A percentile compares a stretch with the other conserved stretches of the same genome.
Conservation (phyloP, 176 grass and related monocot species). For the Rhynchospora pubera region DNA sequence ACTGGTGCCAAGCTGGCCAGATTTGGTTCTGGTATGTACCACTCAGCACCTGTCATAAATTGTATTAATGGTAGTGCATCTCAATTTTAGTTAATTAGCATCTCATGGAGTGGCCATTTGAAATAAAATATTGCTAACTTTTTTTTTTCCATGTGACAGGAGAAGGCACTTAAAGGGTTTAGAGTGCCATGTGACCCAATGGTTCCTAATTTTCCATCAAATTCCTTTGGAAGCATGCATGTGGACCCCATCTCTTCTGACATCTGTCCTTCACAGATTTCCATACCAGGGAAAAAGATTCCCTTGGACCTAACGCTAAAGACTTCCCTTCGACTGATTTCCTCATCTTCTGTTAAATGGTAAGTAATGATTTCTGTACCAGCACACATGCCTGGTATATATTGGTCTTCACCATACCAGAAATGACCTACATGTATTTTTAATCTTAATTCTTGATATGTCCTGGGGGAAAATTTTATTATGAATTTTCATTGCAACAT, state of each 20-base stretch:
- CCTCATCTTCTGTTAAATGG: conserved; percentile 88
- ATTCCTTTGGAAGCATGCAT: conserved; percentile 25
- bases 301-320: conserved; percentile 94
- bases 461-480: neutral
- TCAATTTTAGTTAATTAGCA: neutral
- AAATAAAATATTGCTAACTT: neutral
- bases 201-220: conserved; percentile 19
- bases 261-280: conserved; percentile 45
- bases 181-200: conserved; percentile 36
- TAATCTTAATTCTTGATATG: neutral
- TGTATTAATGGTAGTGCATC: neutral
- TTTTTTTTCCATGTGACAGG: conserved; percentile 42
- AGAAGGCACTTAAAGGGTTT: conserved; percentile 86
- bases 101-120: neutral
- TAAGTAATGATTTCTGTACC: conserved; percentile 20
- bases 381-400: neutral
- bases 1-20: neutral
- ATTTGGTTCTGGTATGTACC: neutral
- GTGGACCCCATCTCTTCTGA: conserved; percentile 26
- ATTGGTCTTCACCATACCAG: neutral
- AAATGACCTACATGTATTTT: neutral
- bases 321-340: conserved; percentile 61
- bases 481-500: neutral
- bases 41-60: neutral
- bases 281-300: conserved; percentile 51